Evolutionary conservation across 2,329 filamentous ascomycete genomes (phyloP), one percentile per base, ranked within the genome.

Genomic region (Akanthomyces dipterigenus): DNA sequence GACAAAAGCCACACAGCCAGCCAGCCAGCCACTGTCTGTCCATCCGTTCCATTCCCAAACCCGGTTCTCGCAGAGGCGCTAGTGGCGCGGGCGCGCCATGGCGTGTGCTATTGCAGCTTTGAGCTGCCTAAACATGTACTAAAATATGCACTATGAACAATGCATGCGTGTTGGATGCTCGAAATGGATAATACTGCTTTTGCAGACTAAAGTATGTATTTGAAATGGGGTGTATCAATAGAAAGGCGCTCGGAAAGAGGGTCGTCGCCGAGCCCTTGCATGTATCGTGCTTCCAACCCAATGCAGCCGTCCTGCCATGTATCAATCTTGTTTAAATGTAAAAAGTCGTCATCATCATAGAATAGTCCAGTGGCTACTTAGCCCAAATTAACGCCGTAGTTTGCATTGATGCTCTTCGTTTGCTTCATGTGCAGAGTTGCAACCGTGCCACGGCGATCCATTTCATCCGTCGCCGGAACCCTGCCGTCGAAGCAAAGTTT

Each of bases 201-300:
- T 28, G 55, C 55, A 48, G 28, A 20, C 45, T 36, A 57, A 57
- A 40, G 28, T 57, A 49, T 57, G 40, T 57, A 57, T 43, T 38
- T 11, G 20, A 36, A 36, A 40, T 49, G 20, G 22, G 55, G 43
- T 56, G 22, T 57, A 57, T 57, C 55, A 22, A 40, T 34, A 45
- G 40, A 55, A 49, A 45, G 49, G 22, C 43, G 51, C 24, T 43
- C 24, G 16, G 16, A 38, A 49, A 46, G n/a, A 56, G n/a, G 31
- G 7, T 20, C 43, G 36, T 55, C 55, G 56, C 45, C 46, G 26
- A 36, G 45, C 45, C 34, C 34, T 34, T 22, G 45, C 16, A 59
- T 58, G 56, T 36, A 51, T 24, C 16, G 16, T 50, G 22, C 45
- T 42, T 34, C 22, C 36, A 43, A 51, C 36, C 42, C 26, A 36